phyloP scores from a whole-genome alignment of 225 moss, liverwort and hornwort species.

The Bryoerythrophyllum caledonicum region DNA sequence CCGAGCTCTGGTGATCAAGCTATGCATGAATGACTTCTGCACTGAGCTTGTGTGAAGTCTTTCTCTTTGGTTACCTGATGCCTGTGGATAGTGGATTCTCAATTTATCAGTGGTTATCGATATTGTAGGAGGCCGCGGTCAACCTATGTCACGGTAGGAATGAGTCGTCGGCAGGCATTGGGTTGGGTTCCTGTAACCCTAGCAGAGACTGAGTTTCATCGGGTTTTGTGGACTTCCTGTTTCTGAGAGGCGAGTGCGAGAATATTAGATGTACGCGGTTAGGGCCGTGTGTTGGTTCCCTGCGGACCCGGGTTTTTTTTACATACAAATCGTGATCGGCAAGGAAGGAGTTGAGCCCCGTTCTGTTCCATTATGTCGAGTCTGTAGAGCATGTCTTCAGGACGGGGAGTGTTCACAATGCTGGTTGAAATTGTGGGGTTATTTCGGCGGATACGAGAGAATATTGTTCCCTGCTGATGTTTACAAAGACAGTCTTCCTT shows the following conservation, averaged over 20 bases:
- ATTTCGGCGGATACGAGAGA: background rate
- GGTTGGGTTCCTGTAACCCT: too few relatives aligned
- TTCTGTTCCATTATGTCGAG: conserved; percentile 7
- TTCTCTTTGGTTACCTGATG: background rate
- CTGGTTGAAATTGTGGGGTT: conserved; percentile 2
- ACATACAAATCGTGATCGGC: background rate
- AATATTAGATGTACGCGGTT: conserved; percentile 4
- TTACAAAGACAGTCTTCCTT: background rate
- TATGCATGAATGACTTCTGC: background rate
- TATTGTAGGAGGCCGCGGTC: background rate
- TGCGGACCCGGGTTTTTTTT: background rate
- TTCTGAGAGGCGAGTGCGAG: background rate
- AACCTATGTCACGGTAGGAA: too few relatives aligned
- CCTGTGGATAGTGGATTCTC: background rate
- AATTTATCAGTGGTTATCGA: background rate
- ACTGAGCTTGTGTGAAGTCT: background rate
- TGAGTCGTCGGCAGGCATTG: conserved; percentile 7
- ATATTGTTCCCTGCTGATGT: background rate
- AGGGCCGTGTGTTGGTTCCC: background rate
- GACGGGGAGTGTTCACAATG: conserved; percentile 5
- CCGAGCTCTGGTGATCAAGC: background rate
- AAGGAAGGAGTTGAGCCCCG: conserved; percentile 1
- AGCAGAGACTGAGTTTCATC: background rate
- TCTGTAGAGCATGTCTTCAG: conserved; percentile 13
- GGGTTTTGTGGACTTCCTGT: background rate